These are phyloP conservation scores for Leishmania turanica DNA, from an alignment of 208 protist species.

Conservation along the genomic window DNA sequence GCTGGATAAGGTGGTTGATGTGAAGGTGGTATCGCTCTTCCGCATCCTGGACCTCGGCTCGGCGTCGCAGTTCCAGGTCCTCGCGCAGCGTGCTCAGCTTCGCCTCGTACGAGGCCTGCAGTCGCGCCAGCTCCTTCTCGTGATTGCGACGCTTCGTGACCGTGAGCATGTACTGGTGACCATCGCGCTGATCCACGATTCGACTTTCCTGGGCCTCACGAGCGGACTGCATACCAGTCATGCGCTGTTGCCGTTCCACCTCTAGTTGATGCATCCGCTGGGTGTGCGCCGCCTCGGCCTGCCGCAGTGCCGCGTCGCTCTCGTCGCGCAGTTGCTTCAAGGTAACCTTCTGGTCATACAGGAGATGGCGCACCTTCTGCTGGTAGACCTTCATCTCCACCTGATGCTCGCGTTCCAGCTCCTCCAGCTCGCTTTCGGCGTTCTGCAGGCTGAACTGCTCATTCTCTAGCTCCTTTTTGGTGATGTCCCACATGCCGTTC, in stretches of 20 bases:
- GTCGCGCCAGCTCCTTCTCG: constrained; percentile 81
- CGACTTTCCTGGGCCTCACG: constrained; percentile 79
- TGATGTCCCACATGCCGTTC: constrained; percentile 93
- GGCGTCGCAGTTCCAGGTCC: constrained; percentile 92
- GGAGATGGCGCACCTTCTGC: constrained; percentile 96
- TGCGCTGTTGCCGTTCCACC: constrained; percentile 56
- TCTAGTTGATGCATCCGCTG: constrained; percentile 73
- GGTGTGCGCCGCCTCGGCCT: constrained; percentile 84
- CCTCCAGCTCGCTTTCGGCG: constrained; percentile 93
- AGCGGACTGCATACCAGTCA: constrained; percentile 58
- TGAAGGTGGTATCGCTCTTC: constrained; percentile 97
- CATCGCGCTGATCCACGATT: constrained; percentile 85
- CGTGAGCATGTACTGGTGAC: constrained; percentile 88
- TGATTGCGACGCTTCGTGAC: constrained; percentile 89
- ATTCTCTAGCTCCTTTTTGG: constrained; percentile 93
- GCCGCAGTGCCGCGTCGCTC: constrained; percentile 86
- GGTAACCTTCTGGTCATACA: constrained; percentile 95
- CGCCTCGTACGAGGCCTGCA: constrained; percentile 88
- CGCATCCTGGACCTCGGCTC: constrained; percentile 94
- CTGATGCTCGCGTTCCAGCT: constrained; percentile 94
- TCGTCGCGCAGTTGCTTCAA: constrained; percentile 91
- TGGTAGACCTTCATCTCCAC: constrained; percentile 98
- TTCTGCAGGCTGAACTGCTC: constrained; percentile 76
- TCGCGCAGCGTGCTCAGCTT: constrained; percentile 90
- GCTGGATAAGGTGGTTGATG: constrained; percentile 95